phyloP scores from a whole-genome alignment of 1,139 yeast species.

The Pichia cactophila region DNA sequence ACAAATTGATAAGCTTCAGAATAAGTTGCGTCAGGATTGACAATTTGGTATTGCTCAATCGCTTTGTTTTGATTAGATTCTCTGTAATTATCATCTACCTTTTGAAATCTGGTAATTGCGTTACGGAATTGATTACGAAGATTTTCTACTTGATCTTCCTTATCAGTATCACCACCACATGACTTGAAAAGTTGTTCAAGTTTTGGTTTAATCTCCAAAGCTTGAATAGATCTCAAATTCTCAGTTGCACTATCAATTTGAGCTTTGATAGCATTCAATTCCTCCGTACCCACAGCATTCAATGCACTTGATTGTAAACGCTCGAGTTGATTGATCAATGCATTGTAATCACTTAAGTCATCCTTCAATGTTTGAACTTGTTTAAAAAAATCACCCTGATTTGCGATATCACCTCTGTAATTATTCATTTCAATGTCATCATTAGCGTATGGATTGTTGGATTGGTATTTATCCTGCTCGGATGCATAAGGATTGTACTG shows the following conservation, averaged over 20 bases:
- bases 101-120: conserved; percentile 78
- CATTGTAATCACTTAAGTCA: conserved; percentile 74
- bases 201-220: conserved; percentile 56
- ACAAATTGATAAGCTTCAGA: conserved; percentile 70
- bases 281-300: conserved; percentile 80
- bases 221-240: conserved; percentile 75
- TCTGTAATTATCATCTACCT: conserved; percentile 79
- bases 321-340: conserved; percentile 69
- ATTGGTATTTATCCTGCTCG: conserved; percentile 7
- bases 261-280: conserved; percentile 59
- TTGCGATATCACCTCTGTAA: not conserved
- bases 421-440: conserved; percentile 22
- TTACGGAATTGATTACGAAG: conserved; percentile 79
- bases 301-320: conserved; percentile 74
- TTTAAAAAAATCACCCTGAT: conserved; percentile 51
- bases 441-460: conserved; percentile 21
- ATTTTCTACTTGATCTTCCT: conserved; percentile 85
- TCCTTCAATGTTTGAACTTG: conserved; percentile 77
- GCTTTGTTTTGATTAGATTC: conserved; percentile 83
- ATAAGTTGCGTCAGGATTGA: conserved; percentile 87
- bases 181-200: conserved; percentile 72
- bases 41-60: conserved; percentile 86
- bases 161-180: conserved; percentile 67
- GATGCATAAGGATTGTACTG: conserved; percentile 17
- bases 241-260: conserved; percentile 72